Base-by-base conservation (phyloP, 225 moss, liverwort and hornwort genomes). In the Thuidium tamariscinum region DNA sequence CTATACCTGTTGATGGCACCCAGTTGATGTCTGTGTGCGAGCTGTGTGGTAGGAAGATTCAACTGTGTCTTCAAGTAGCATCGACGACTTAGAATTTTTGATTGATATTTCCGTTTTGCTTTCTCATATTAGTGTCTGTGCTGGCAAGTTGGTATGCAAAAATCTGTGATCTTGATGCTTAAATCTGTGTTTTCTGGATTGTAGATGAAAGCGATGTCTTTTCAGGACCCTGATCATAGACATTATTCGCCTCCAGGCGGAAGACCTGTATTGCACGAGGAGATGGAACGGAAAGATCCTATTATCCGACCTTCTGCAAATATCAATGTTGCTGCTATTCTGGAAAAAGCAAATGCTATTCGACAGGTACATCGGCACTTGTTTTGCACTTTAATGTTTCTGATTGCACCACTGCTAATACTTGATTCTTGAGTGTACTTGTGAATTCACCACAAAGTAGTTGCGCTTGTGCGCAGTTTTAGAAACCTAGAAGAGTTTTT, bases 281-380 rank as follows among this genome's bases (percentile, higher is more conserved):
- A 95, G 79, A 92, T 91, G 64, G 94, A 93, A 77, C 92, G 88
- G 60, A 91, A 95, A 61, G 97, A 93, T 77, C 93, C 92, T 51
- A 77, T 82, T 59, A 82, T 89, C 70, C 92, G 95, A 60, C 93
- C 95, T 75, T 65, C 90, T 21, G 91, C 94, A 71, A 97, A 91
- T 79, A 96, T 96, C 83, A 97, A 94, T 82, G 97, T 97, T 42
- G 97, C 97, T 83, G 96, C 97, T 61, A 97, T 97, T 81, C 83
- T 97, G 87, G 96, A 97, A 87, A 97, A 97, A 86, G 97, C 97
- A 46, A 97, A 94, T 91, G 94, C 94, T 84, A 97, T 96, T 78
- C 93, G 96, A 89, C 97, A 96, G 97, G 97, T 97, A 82, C 41
- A 42, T 68, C 56, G 12, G n/a, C 59, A 56, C 77, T 77, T 34